Evolutionary conservation across 129 eudicot species (phyloP), one percentile per base, ranked within the genome.

Genomic region (Tanacetum coccineum): DNA sequence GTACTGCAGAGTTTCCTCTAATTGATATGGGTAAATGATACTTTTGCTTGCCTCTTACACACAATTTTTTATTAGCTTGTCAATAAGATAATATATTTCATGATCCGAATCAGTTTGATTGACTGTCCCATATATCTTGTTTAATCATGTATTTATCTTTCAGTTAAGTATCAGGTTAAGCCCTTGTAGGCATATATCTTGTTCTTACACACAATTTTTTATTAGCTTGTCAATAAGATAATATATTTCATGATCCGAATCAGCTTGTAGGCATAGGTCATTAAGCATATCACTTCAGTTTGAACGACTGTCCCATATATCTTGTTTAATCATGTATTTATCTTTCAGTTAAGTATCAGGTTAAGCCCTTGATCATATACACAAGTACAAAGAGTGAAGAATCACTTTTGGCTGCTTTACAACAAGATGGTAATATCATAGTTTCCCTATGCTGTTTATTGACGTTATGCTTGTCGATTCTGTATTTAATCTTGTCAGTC

Each of bases 361-460:
- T 93, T 45, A 81, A 84, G 68, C 95, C 99, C 65, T 72, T 77
- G 75, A 73, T 81, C 80, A 94, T 94, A 72, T 94, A 82, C 83
- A 81, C 95, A 78, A 94, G 99, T 83, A 94, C 97, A 19, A 94
- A 89, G 73, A 72, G 85, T 70, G 97, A 94, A 64, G 92, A 87
- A 69, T 72, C 83, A 30, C 83, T 89, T 50, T 75, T 94, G 84
- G 70, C 85, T 48, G 97, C 97, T 62, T 84, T 94, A 74, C 93
- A 89, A 74, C 70, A 76, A 61, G 82, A 69, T 18, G 90, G 97
- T 89, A 87, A 65, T 51, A 52, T 67, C 36, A 63, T 51, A 64
- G 21, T 50, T 62, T 51, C 32, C 71, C 51, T 79, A 69, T 78
- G 56, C 44, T 21, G 57, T 30, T 39, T 74, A 59, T 79, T 50